phyloP scores from a whole-genome alignment of 179 eudicot genomes.

The Vitellaria paradoxa region DNA sequence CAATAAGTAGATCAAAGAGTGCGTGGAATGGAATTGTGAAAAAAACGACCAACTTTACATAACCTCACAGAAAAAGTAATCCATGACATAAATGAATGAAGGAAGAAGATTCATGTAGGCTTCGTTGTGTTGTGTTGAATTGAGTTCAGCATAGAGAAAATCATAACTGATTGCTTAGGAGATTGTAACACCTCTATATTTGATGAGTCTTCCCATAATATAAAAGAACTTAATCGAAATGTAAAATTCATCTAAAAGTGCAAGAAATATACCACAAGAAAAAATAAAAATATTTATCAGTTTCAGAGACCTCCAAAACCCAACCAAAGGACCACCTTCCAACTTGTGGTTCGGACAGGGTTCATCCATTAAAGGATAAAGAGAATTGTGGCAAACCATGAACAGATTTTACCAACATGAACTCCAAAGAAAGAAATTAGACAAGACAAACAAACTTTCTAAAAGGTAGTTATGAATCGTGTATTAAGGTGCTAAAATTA shows the following conservation, averaged over 20 bases:
- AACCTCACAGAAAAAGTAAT: too few relatives aligned
- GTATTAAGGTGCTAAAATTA: neutral
- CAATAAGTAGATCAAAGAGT: too few relatives aligned
- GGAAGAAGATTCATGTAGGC: too few relatives aligned
- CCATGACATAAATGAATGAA: too few relatives aligned
- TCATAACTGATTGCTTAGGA: neutral
- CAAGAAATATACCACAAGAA: neutral
- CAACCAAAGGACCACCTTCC: neutral
- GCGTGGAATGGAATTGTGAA: too few relatives aligned
- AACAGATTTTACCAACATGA: neutral
- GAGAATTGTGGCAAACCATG: neutral
- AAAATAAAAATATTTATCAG: neutral
- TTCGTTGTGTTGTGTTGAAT: too few relatives aligned
- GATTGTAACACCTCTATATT: neutral
- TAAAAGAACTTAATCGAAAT: neutral
- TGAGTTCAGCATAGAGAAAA: too few relatives aligned
- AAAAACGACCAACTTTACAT: too few relatives aligned
- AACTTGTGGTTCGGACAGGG: neutral
- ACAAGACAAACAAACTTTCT: neutral
- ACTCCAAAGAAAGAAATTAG: neutral
- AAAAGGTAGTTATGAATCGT: neutral
- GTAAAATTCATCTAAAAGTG: neutral
- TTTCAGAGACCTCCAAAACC: slow-evolving; percentile 3
- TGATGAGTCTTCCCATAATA: neutral
- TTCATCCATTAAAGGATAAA: neutral